A percentile compares a stretch with the other conserved stretches of the same genome.
Conservation (phyloP, 345 rosid species). For the Salix koriyanagi region DNA sequence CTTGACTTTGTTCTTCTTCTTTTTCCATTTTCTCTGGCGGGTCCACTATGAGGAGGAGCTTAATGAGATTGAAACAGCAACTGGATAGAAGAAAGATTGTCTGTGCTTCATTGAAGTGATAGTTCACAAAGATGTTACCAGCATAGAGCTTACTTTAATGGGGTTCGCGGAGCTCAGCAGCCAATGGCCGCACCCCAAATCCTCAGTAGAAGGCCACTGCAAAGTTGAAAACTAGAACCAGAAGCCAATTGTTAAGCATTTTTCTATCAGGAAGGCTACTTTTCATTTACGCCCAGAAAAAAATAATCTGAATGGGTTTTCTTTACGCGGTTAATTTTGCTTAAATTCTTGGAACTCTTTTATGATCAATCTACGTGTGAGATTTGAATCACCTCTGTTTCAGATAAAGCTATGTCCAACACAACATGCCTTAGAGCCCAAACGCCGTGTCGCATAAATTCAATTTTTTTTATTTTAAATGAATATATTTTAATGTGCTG, state of each 20-base stretch:
- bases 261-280: not conserved
- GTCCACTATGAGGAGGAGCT: constrained; percentile 8
- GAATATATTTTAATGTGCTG: no score
- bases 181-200: not conserved
- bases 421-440: not conserved
- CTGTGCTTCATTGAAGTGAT: constrained; percentile 4
- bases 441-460: no score
- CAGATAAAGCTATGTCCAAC: not conserved
- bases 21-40: not conserved
- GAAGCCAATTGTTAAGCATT: no score
- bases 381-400: not conserved
- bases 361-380: not conserved
- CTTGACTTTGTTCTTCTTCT: not conserved
- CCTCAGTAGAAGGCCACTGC: not conserved
- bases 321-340: not conserved
- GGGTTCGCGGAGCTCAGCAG: not conserved
- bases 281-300: not conserved
- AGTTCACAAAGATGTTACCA: constrained; percentile 6
- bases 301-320: not conserved
- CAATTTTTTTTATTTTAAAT: no score
- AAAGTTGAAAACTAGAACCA: no score
- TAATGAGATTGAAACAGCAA: not conserved
- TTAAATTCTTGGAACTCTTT: not conserved
- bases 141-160: constrained; percentile 8
- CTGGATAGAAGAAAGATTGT: not conserved